Conservation (phyloP, 192 early-diverging fungal species). For the Entomortierella parvispora region DNA sequence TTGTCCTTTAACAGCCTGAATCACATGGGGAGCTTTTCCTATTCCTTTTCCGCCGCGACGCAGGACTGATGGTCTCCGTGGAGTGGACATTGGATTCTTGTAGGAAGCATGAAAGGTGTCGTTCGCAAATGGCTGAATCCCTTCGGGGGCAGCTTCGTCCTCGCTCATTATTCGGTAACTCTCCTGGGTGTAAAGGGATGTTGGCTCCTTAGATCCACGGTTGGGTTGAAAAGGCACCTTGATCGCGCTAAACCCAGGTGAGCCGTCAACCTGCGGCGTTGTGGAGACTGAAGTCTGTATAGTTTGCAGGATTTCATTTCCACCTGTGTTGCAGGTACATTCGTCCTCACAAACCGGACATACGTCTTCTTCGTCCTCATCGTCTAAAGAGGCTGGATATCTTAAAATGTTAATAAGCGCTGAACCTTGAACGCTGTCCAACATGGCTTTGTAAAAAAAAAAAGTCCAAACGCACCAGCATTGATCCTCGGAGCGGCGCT, state of each 20-base stretch:
- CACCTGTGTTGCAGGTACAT: constrained; percentile 57
- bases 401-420: not conserved
- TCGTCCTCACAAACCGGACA: constrained; percentile 65
- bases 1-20: constrained; percentile 3
- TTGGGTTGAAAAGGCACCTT: constrained; percentile 47
- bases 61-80: constrained; percentile 23
- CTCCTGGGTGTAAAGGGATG: not conserved
- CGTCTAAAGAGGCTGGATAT: constrained; percentile 12
- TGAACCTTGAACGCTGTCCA: constrained; percentile 1
- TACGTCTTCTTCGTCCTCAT: constrained; percentile 62
- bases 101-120: constrained; percentile 25
- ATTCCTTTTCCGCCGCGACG: constrained; percentile 29
- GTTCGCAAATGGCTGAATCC: not conserved
- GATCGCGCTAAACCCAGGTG: constrained; percentile 17
- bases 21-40: constrained; percentile 31
- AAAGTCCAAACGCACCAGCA: too few relatives aligned
- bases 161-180: not conserved
- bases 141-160: not conserved
- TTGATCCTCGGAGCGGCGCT: too few relatives aligned
- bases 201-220: not conserved
- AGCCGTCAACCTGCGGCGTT: constrained; percentile 1
- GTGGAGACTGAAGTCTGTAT: not conserved
- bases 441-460: too few relatives aligned
- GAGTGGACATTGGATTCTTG: constrained; percentile 36
- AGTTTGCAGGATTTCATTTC: not conserved